Conservation (phyloP, 2,329 filamentous ascomycete species). For the Penicillium sp. region DNA sequence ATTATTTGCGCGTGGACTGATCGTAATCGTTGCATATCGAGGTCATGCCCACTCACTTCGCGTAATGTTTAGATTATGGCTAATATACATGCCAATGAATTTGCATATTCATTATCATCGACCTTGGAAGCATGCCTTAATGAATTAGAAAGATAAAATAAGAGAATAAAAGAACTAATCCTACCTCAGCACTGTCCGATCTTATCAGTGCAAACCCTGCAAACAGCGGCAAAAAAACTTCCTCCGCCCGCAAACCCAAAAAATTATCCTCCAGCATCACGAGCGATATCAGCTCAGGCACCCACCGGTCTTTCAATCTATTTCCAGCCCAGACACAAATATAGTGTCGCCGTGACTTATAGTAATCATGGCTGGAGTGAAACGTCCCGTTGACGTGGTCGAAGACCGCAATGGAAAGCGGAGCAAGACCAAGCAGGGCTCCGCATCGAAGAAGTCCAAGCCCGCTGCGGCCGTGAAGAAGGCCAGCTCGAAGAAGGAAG, state of each 20-base stretch:
- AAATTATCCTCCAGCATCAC: conserved; percentile 26
- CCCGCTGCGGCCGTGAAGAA: conserved; percentile 26
- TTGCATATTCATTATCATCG: background rate
- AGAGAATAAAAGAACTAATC: too few relatives aligned
- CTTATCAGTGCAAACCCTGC: conserved; percentile 28
- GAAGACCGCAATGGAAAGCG: conserved; percentile 42
- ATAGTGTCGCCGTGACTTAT: conserved; percentile 10
- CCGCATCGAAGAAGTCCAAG: conserved; percentile 28
- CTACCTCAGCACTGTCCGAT: too few relatives aligned
- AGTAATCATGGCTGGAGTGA: conserved; percentile 38
- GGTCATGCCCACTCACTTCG: background rate
- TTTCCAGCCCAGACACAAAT: conserved; percentile 6
- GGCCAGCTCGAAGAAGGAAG: conserved; percentile 27
- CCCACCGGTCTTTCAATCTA: conserved; percentile 8
- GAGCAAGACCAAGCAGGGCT: conserved; percentile 35
- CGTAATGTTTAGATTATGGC: background rate
- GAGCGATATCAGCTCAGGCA: conserved; percentile 20
- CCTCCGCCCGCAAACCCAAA: conserved; percentile 31
- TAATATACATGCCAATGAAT: background rate
- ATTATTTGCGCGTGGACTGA: conserved; percentile 1
- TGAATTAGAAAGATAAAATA: background rate
- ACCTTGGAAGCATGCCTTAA: background rate
- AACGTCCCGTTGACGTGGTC: conserved; percentile 37
- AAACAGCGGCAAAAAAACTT: conserved; percentile 34
- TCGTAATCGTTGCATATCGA: conserved; percentile 2